Evolutionary conservation across 768 basidiomycete genomes (phyloP).

Genomic region (Suillus decipiens): DNA sequence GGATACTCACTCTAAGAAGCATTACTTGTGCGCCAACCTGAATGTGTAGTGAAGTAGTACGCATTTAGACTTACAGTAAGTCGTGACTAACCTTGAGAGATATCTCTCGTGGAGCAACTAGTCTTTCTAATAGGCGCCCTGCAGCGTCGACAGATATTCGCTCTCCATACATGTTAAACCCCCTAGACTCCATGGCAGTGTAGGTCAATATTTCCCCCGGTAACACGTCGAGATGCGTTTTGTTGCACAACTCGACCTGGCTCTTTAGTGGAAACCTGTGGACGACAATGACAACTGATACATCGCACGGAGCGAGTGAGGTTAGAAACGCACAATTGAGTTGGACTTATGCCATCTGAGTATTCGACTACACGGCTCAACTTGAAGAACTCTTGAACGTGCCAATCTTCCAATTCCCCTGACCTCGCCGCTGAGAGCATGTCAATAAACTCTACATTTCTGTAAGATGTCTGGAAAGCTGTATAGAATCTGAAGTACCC

Average conservation of each 20-base stretch:
- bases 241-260: slow-evolving; percentile 28
- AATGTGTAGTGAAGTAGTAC: slow-evolving; percentile 1
- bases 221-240: slow-evolving; percentile 20
- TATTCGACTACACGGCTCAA: slow-evolving; percentile 68
- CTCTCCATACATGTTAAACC: slow-evolving; percentile 38
- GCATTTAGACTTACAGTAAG: not conserved
- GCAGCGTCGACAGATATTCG: slow-evolving; percentile 35
- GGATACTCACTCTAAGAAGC: slow-evolving; percentile 41
- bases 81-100: slow-evolving; percentile 45
- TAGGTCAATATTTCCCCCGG: slow-evolving; percentile 36
- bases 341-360: slow-evolving; percentile 81
- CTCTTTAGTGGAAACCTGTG: slow-evolving; percentile 30
- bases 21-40: slow-evolving; percentile 80
- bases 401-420: slow-evolving; percentile 64
- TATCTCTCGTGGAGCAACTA: slow-evolving; percentile 48
- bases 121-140: slow-evolving; percentile 42
- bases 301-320: not conserved
- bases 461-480: not conserved
- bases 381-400: slow-evolving; percentile 66
- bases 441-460: slow-evolving; percentile 72
- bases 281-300: not conserved
- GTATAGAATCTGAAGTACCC: not conserved
- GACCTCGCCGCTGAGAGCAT: slow-evolving; percentile 99
- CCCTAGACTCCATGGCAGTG: slow-evolving; percentile 45
- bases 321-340: slow-evolving; percentile 65